phyloP scores from a whole-genome alignment of 1,284 basidiomycete species.

The Lignosus rhinocerotis region DNA sequence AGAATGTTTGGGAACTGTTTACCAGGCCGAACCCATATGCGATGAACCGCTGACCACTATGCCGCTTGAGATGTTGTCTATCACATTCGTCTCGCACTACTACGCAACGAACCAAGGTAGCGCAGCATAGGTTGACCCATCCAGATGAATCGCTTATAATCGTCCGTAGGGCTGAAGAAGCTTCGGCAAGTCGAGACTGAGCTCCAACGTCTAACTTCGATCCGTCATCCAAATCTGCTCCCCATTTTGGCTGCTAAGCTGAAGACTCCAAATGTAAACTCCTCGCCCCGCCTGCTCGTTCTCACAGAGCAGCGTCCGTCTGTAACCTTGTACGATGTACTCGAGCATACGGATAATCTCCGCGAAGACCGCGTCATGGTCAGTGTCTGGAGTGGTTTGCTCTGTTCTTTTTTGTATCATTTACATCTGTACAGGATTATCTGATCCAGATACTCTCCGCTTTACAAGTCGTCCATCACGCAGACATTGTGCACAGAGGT shows the following conservation, averaged over 20 bases:
- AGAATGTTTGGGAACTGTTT: constrained; percentile 66
- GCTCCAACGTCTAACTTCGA: constrained; percentile 54
- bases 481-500: constrained; percentile 68
- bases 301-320: constrained; percentile 66
- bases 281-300: constrained; percentile 56
- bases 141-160: not conserved
- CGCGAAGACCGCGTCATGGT: constrained; percentile 69
- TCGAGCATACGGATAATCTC: constrained; percentile 66
- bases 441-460: constrained; percentile 67
- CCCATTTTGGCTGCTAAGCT: constrained; percentile 67
- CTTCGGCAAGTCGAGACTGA: constrained; percentile 66
- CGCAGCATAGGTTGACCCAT: not conserved
- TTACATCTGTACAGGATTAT: constrained; percentile 54
- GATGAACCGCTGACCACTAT: constrained; percentile 57
- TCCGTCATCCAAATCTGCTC: constrained; percentile 64
- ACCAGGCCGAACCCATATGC: constrained; percentile 70
- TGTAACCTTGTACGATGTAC: constrained; percentile 63
- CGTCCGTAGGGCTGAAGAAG: constrained; percentile 54
- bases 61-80: constrained; percentile 64
- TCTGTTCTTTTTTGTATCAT: not conserved
- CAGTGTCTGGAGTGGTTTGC: constrained; percentile 18
- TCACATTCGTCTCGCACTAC: constrained; percentile 66
- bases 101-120: constrained; percentile 64
- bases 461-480: constrained; percentile 62
- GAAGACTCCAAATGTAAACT: constrained; percentile 46